Conservation (phyloP, 2,329 filamentous ascomycete species). For the Venturiaceae sp. region DNA sequence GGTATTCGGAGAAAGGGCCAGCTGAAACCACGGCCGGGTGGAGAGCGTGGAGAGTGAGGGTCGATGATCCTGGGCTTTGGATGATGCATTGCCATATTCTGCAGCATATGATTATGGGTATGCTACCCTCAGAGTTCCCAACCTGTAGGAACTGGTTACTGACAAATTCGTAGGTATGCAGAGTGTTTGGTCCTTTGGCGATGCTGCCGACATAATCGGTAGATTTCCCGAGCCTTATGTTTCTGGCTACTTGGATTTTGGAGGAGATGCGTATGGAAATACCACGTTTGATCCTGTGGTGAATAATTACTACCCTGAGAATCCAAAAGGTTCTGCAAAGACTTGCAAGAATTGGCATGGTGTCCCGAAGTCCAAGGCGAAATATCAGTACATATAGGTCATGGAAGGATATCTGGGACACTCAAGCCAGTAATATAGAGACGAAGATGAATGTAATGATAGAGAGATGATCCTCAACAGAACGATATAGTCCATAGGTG, state of each 20-base stretch:
- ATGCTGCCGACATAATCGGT: slow-evolving; percentile 27
- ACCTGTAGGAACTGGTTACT: neutral
- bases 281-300: slow-evolving; percentile 12
- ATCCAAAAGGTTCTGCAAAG: neutral
- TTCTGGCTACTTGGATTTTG: slow-evolving; percentile 34
- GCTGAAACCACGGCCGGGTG: slow-evolving; percentile 41
- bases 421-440: too few relatives aligned
- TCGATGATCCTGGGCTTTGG: slow-evolving; percentile 46
- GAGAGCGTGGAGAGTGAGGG: slow-evolving; percentile 50
- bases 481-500: too few relatives aligned
- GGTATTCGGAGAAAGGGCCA: slow-evolving; percentile 35
- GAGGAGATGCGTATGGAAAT: slow-evolving; percentile 32
- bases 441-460: neutral
- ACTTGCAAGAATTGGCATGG: neutral
- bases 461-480: too few relatives aligned
- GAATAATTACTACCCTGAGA: slow-evolving; percentile 1
- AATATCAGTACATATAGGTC: neutral
- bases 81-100: slow-evolving; percentile 53
- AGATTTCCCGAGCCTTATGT: slow-evolving; percentile 23
- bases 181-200: slow-evolving; percentile 36
- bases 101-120: slow-evolving; percentile 49
- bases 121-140: neutral
- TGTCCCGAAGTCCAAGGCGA: neutral
- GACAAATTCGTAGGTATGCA: slow-evolving; percentile 26
- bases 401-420: neutral